These are phyloP conservation scores for Exophiala viscosa DNA, from an alignment of 2,329 filamentous ascomycete species.

Conservation along the genomic window DNA sequence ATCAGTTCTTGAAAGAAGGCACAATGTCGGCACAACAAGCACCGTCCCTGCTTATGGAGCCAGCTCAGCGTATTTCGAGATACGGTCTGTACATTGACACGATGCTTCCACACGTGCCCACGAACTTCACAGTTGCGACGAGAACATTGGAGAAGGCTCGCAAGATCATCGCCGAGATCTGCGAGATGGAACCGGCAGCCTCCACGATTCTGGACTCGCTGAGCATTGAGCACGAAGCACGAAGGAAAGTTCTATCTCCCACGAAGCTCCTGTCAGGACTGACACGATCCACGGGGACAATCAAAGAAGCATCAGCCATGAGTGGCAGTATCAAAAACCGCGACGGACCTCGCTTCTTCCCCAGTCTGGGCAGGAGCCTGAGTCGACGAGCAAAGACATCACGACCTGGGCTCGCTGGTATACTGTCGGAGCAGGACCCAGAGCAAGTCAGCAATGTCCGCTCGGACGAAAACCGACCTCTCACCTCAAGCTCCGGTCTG, in stretches of 20 bases:
- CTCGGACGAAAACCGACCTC: constrained; percentile 26
- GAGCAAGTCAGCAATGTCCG: constrained; percentile 24
- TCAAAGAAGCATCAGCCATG: constrained; percentile 26
- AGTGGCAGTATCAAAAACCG: constrained; percentile 22
- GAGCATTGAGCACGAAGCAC: constrained; percentile 28
- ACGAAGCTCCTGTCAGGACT: constrained; percentile 28
- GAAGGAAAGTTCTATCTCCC: constrained; percentile 22
- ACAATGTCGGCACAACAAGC: constrained; percentile 75
- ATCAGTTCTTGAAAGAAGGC: constrained; percentile 68
- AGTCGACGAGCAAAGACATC: constrained; percentile 22
- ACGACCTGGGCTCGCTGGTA: constrained; percentile 22
- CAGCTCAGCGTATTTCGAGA: constrained; percentile 86
- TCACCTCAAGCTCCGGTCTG: constrained; percentile 22
- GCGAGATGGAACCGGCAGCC: constrained; percentile 75
- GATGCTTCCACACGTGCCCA: constrained; percentile 49
- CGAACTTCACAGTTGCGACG: constrained; percentile 25
- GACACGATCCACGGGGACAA: constrained; percentile 24
- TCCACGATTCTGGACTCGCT: constrained; percentile 35
- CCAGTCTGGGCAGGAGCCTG: constrained; percentile 25
- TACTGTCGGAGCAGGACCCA: constrained; percentile 27
- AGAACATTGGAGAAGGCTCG: constrained; percentile 77
- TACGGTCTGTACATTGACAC: constrained; percentile 97
- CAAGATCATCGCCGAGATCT: constrained; percentile 94
- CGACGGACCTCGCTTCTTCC: constrained; percentile 25
- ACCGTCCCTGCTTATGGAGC: constrained; percentile 90